Evolutionary conservation across 176 grass and related monocot genomes (phyloP).

Genomic region (Carex cristatella): DNA sequence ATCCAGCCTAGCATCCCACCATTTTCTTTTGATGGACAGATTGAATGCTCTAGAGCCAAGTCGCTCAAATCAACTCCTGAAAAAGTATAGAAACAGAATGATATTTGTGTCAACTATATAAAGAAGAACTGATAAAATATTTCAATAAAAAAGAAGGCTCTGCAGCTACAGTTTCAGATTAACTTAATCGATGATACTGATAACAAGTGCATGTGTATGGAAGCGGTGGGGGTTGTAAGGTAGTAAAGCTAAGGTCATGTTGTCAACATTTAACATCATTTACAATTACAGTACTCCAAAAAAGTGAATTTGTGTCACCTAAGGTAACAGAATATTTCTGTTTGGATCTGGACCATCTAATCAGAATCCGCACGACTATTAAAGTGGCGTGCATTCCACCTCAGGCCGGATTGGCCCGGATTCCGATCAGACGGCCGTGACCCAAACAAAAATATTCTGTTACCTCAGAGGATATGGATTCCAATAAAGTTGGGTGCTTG

Average conservation of each 20-base stretch:
- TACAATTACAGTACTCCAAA: background rate
- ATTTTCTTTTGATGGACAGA: conserved; percentile 95
- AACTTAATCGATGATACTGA: background rate
- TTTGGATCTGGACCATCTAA: no score
- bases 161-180: background rate
- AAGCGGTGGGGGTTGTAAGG: no score
- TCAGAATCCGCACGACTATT: no score
- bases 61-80: conserved; percentile 89
- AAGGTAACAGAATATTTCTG: no score
- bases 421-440: no score
- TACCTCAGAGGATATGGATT: no score
- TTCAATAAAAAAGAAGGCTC: background rate
- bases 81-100: background rate
- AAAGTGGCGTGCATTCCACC: no score
- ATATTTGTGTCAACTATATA: background rate
- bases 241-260: background rate
- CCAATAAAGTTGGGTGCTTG: background rate
- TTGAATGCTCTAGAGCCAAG: conserved; percentile 73
- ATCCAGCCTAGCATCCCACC: conserved; percentile 98
- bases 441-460: no score
- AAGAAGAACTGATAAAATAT: background rate
- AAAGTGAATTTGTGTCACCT: background rate
- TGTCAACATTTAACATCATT: background rate
- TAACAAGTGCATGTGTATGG: background rate
- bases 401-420: no score